These are phyloP conservation scores for Acer negundo DNA, from an alignment of 345 rosid genomes.

Conservation along the genomic window DNA sequence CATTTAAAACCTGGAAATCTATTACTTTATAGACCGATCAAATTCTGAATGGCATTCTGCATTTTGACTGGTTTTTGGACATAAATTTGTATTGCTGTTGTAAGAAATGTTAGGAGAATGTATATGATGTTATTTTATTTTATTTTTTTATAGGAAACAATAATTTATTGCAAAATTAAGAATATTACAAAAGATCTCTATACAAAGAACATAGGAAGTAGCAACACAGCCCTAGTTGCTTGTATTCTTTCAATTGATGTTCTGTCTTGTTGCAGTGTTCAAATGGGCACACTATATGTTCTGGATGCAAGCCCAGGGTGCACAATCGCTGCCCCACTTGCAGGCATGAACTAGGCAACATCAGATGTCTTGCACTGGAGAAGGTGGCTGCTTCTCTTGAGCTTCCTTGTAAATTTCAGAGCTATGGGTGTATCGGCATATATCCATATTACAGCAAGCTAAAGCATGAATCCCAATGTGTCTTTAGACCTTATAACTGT, in stretches of 20 bases:
- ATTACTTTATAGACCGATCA: too few relatives aligned
- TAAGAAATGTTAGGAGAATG: background rate
- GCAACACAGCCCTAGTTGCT: background rate
- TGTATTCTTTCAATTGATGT: conserved; percentile 11
- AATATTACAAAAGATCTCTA: too few relatives aligned
- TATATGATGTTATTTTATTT: background rate
- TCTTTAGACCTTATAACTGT: conserved; percentile 68
- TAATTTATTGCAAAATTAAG: too few relatives aligned
- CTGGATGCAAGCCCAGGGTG: conserved; percentile 81
- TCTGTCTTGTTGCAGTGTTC: conserved; percentile 52
- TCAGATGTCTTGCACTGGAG: conserved; percentile 85
- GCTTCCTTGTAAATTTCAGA: conserved; percentile 83
- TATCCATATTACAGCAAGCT: conserved; percentile 86
- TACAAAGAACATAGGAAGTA: too few relatives aligned
- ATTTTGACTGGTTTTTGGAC: background rate
- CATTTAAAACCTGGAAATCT: too few relatives aligned
- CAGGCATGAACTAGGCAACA: conserved; percentile 85
- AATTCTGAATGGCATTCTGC: background rate
- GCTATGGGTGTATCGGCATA: conserved; percentile 69
- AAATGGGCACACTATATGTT: conserved; percentile 82
- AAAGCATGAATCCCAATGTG: conserved; percentile 74
- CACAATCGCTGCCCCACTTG: conserved; percentile 87
- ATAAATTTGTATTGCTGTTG: background rate
- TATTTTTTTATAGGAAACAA: too few relatives aligned
- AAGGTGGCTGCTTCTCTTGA: conserved; percentile 86